These are phyloP conservation scores for Periconia digitata DNA, from an alignment of 2,329 filamentous ascomycete species.

Conservation along the genomic window DNA sequence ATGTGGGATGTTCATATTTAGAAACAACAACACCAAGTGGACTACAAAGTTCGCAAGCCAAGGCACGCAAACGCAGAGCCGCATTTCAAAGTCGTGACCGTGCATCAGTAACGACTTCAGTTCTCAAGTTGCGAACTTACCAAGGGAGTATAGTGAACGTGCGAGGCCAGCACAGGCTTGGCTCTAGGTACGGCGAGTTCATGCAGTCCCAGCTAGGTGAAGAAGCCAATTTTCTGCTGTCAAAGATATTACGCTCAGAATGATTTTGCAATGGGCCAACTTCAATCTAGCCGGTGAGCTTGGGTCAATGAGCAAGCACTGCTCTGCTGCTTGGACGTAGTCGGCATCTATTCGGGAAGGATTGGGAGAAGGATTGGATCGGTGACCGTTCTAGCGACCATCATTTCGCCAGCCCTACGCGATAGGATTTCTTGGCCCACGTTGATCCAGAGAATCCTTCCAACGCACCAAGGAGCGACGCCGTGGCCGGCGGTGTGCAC, in stretches of 20 bases:
- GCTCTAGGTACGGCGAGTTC: not conserved
- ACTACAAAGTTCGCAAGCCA: not conserved
- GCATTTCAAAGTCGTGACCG: not conserved
- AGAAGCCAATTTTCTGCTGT: not conserved
- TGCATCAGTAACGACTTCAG: too few relatives aligned
- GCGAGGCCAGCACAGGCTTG: not conserved
- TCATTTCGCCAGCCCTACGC: not conserved
- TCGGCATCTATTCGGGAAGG: not conserved
- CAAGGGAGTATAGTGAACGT: not conserved
- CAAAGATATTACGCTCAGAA: not conserved
- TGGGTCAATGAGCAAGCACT: not conserved
- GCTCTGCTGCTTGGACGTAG: not conserved
- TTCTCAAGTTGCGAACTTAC: not conserved
- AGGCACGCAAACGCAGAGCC: not conserved
- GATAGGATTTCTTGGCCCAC: not conserved
- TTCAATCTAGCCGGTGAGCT: not conserved
- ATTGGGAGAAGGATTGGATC: slow-evolving; percentile 1
- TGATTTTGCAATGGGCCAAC: not conserved
- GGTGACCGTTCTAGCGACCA: slow-evolving; percentile 1
- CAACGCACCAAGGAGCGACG: too few relatives aligned
- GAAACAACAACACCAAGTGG: not conserved
- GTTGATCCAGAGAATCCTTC: not conserved
- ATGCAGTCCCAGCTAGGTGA: not conserved
- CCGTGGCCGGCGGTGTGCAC: too few relatives aligned
- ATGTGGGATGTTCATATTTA: slow-evolving; percentile 1